Evolutionary conservation across 2,329 filamentous ascomycete genomes (phyloP), one percentile per base, ranked within the genome.

Genomic region (Lasiodiplodia hormozganensis): DNA sequence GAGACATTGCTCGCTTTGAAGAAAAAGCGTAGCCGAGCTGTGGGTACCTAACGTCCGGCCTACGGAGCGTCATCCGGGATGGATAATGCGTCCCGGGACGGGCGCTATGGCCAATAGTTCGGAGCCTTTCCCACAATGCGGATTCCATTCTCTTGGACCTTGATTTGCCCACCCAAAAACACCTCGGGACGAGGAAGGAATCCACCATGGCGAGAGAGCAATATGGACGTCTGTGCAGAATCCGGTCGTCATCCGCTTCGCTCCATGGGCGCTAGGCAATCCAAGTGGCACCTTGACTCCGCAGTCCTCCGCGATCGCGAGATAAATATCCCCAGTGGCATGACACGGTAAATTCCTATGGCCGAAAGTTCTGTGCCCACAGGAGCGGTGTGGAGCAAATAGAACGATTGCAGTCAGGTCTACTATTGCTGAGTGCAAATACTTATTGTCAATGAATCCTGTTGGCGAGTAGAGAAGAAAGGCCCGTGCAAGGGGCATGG

Each of bases 341-440:
- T 62, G 58, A 62, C 47, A n/a, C 40, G 58, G 40, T 11, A 62
- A 51, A 47, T 36, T 49, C 58, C 40, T 49, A 49, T 49, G 21
- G 34, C 51, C 31, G 18, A 36, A 34, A 18, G 18, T 51, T 18
- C 40, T 62, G 58, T 31, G 40, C 34, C 58, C 40, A 11, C 43
- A 25, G 54, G 34, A 34, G 18, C 40, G 40, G 34, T 43, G 31
- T n/a, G 31, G 54, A 25, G 43, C 25, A 18, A 36, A 47, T 47
- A 51, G 51, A 62, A 31, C 43, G 28, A 23, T 38, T 28, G 38
- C 38, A 12, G n/a, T 4, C 40, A 51, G 40, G 40, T 62, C 49
- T 49, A 62, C 43, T 47, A 47, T 47, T 47, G 43, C 43, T 47
- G 43, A 47, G n/a, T n/a, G 43, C 43, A 47, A 21, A 3, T 21